Evolutionary conservation across 2,329 filamentous ascomycete species (phyloP), one percentile per base, ranked within the genome.

Genomic region (Zymoseptoria ardabiliae): DNA sequence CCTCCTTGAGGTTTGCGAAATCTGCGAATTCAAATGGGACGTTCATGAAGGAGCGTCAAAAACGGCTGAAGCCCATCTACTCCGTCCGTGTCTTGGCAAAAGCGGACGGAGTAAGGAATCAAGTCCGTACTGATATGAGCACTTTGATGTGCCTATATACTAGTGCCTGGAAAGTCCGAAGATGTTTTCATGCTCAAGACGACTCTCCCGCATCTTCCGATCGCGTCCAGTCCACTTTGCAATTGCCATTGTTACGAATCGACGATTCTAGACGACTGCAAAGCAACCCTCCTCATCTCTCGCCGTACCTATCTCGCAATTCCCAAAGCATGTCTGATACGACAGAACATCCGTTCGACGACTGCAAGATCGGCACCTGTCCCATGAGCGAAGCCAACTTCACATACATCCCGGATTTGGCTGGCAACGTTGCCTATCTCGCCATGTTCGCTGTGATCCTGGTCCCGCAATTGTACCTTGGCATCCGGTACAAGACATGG

Each of bases 401-500:
- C 21, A 21, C 19, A 53, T 85, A 85, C 69, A 74, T 78, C 35
- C 83, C 83, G 0, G 76, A 71, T 45, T 70, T 82, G 23, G 63
- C 62, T 23, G 67, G 63, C 22, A 69, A 71, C 65, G 72, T 77
- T 53, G 78, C 82, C 71, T 83, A 82, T 68, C 65, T 77, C 0
- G 76, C 75, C 25, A 76, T 82, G 66, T 84, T 83, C 67, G 79
- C 70, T 25, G 20, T 82, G 3, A 73, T 78, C 54, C 74, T 80
- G 2, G 13, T 82, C 4, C 68, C 75, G 20, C 82, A 85, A 54
- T 54, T 82, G 22, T 72, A 70, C 1, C 70, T 82, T 6, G 81
- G 82, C 6, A 70, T 81, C 56, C 75, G 72, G 56, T 81, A 78
- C 67, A 77, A 76, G 58, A 82, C 82, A 63, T 85, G 80, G 79